Evolutionary conservation across 768 basidiomycete species (phyloP), one percentile per base, ranked within the genome.

Genomic region (Chalciporus piperatus): DNA sequence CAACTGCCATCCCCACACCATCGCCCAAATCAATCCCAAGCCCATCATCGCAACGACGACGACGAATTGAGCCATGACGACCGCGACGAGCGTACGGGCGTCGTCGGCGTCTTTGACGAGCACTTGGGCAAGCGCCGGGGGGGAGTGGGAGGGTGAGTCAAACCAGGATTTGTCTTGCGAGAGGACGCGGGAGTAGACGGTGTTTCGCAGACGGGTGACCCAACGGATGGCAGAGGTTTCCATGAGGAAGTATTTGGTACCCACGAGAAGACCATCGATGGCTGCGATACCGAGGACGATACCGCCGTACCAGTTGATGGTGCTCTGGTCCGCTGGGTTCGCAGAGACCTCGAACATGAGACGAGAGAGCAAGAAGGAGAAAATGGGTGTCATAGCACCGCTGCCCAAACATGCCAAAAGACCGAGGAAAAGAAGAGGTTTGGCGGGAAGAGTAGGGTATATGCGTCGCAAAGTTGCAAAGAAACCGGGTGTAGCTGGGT

Each of bases 101-200:
- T 98, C 97, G 54, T 98, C 92, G 0, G 82, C 86, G 61, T 98
- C 94, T 71, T 92, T 93, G 67, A 94, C 78, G 44, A 98, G 72
- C 11, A 80, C 72, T 64, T 93, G 89, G 11, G 87, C 81, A 12
- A 98, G 69, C 7, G 75, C 71, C 20, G 77, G 70, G 0, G 89
- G 73, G 5, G 74, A 67, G 69, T 92, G 82, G 39, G 77, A 73
- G 6, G 76, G 70, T 52, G 74, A 71, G 65, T 98, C 95, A 67
- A 96, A 98, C 82, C 86, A 99, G 28, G 76, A 65, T 70, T 89
- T 92, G 67, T 97, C 92, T 67, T 96, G 94, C 13, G 69, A 62
- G 35, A 98, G 71, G 13, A 98, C 73, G 28, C 72, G 77, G 4
- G 60, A 60, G 61, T 86, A 84, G 2, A 81, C 82, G 0, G 51